These are phyloP conservation scores for Boletus smithii DNA, from an alignment of 1,284 basidiomycete genomes.

Conservation along the genomic window DNA sequence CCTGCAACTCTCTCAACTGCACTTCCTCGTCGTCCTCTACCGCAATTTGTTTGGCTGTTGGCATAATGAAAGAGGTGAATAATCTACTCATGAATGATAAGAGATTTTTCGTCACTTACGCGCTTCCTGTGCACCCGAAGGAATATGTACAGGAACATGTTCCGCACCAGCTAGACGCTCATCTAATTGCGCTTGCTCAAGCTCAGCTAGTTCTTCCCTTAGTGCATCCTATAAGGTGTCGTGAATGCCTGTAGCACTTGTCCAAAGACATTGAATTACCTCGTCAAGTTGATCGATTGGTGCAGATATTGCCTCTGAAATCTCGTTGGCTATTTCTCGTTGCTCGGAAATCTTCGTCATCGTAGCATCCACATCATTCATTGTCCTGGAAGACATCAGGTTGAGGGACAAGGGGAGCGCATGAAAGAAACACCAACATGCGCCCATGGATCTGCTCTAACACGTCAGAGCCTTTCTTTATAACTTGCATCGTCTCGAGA, in stretches of 20 bases:
- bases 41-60: constrained; percentile 34
- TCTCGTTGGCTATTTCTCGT: constrained; percentile 92
- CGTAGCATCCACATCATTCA: constrained; percentile 89
- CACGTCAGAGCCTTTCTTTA: constrained; percentile 94
- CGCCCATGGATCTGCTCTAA: constrained; percentile 90
- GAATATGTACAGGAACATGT: constrained; percentile 85
- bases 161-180: constrained; percentile 86
- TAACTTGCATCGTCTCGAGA: constrained; percentile 95
- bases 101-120: constrained; percentile 42
- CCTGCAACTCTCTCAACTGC: constrained; percentile 90
- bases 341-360: constrained; percentile 93
- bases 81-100: not conserved
- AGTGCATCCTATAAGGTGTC: constrained; percentile 67
- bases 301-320: constrained; percentile 90
- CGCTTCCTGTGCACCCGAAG: constrained; percentile 58
- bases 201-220: constrained; percentile 78
- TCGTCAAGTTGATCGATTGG: constrained; percentile 74
- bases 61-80: constrained; percentile 4
- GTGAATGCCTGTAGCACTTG: constrained; percentile 6
- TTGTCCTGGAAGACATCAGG: constrained; percentile 52
- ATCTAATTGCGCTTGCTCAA: constrained; percentile 92
- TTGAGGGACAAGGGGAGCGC: not conserved
- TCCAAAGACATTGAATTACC: constrained; percentile 41
- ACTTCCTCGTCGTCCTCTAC: constrained; percentile 93
- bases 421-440: constrained; percentile 58